Conservation (phyloP, 495 filamentous ascomycete species). For the Penicillium paradoxum region DNA sequence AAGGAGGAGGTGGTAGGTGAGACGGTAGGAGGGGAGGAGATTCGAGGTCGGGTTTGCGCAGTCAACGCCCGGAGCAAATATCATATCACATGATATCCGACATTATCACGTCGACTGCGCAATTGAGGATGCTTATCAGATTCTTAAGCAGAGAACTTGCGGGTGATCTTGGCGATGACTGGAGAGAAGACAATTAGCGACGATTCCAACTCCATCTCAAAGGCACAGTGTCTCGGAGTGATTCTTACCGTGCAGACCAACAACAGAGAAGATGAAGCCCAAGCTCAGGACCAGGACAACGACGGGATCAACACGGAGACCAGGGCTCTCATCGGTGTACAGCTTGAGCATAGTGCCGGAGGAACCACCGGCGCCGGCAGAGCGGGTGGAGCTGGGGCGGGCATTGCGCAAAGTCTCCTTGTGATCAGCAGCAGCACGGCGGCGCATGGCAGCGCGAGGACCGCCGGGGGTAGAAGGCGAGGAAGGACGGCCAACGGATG, state of each 20-base stretch:
- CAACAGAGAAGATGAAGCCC: slow-evolving; percentile 97
- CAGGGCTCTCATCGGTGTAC: slow-evolving; percentile 98
- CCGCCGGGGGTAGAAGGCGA: slow-evolving; percentile 92
- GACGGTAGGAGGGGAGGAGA: slow-evolving; percentile 3
- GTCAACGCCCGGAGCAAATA: slow-evolving; percentile 1
- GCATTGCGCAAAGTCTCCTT: slow-evolving; percentile 91
- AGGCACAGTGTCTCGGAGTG: neutral
- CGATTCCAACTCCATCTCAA: neutral
- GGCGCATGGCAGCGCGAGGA: slow-evolving; percentile 87
- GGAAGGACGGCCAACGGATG: slow-evolving; percentile 66
- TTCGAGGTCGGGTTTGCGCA: neutral
- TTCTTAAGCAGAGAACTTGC: slow-evolving; percentile 68
- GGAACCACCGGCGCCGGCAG: slow-evolving; percentile 91
- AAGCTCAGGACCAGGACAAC: slow-evolving; percentile 91
- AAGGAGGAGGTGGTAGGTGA: slow-evolving; percentile 13
- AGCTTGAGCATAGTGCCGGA: slow-evolving; percentile 98
- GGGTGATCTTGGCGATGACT: slow-evolving; percentile 97
- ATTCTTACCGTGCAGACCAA: slow-evolving; percentile 85
- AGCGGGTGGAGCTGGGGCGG: slow-evolving; percentile 81
- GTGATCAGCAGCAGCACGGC: slow-evolving; percentile 90
- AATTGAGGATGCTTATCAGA: neutral
- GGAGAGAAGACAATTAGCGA: slow-evolving; percentile 19
- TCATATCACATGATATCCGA: neutral
- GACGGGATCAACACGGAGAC: slow-evolving; percentile 93
- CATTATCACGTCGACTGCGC: slow-evolving; percentile 1